Evolutionary conservation across 2,329 filamentous ascomycete species (phyloP).

Genomic region (Keithomyces neogunnii): DNA sequence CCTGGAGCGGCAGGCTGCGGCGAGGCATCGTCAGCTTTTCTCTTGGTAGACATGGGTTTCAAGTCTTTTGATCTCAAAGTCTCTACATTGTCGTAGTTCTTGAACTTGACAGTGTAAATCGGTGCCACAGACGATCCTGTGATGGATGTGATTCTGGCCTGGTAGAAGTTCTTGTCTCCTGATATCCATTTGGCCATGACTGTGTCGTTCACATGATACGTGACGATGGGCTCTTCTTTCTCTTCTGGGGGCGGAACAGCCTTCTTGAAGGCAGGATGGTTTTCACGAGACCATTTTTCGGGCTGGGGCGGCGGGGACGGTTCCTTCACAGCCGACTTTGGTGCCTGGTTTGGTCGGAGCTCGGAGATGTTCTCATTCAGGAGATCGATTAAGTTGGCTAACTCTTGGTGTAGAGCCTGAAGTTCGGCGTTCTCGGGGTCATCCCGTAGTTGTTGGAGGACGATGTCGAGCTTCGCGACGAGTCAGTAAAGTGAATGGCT

Average conservation of each 20-base stretch:
- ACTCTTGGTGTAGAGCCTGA: constrained; percentile 66
- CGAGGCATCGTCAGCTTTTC: constrained; percentile 75
- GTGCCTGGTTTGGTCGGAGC: constrained; percentile 48
- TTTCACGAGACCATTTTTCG: constrained; percentile 73
- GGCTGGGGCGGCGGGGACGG: constrained; percentile 42
- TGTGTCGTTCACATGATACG: constrained; percentile 80
- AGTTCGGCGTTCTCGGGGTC: constrained; percentile 76
- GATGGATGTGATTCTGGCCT: constrained; percentile 85
- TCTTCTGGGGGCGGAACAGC: constrained; percentile 31
- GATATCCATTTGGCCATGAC: constrained; percentile 87
- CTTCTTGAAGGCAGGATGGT: constrained; percentile 69
- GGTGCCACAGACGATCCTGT: constrained; percentile 86
- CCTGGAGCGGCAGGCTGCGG: constrained; percentile 33
- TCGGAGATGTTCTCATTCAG: constrained; percentile 76
- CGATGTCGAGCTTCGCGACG: constrained; percentile 59
- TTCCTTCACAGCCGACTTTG: constrained; percentile 35
- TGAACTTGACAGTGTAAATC: constrained; percentile 92
- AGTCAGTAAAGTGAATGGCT: constrained; percentile 10
- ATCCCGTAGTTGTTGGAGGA: constrained; percentile 66
- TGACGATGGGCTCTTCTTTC: constrained; percentile 44
- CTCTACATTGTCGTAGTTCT: constrained; percentile 79
- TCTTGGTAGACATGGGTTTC: constrained; percentile 69
- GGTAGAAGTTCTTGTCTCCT: constrained; percentile 84
- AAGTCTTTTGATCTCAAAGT: constrained; percentile 77
- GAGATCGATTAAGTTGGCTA: constrained; percentile 72